Conservation (phyloP, 2,329 filamentous ascomycete species). For the Fusarium chuoi region DNA sequence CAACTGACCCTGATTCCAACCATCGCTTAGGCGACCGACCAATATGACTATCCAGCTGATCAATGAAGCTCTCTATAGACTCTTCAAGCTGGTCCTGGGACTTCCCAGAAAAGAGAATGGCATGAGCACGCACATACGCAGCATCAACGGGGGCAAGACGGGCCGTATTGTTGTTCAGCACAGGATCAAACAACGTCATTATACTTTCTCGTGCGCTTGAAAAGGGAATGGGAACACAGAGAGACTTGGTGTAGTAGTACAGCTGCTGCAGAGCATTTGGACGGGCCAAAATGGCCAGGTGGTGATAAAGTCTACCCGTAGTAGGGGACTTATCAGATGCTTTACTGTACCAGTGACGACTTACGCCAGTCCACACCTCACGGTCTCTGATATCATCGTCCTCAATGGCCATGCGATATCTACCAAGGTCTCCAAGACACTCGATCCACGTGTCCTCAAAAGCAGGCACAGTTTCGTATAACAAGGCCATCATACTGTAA, state of each 20-base stretch:
- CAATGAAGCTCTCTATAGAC: conserved; percentile 61
- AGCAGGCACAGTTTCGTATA: conserved; percentile 84
- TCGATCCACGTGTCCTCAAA: conserved; percentile 95
- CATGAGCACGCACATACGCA: conserved; percentile 72
- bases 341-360: conserved; percentile 84
- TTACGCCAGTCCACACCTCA: conserved; percentile 84
- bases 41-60: conserved; percentile 67
- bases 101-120: conserved; percentile 68
- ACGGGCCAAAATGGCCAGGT: conserved; percentile 81
- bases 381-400: conserved; percentile 79
- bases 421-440: conserved; percentile 84
- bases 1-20: conserved; percentile 57
- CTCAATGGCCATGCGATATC: conserved; percentile 91
- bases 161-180: conserved; percentile 54
- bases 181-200: conserved; percentile 73
- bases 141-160: conserved; percentile 60
- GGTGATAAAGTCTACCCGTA: conserved; percentile 85
- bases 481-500: conserved; percentile 87
- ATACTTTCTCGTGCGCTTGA: conserved; percentile 75
- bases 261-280: conserved; percentile 77
- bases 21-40: conserved; percentile 60
- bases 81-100: conserved; percentile 57
- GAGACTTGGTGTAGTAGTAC: conserved; percentile 76
- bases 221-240: conserved; percentile 76
- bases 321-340: conserved; percentile 80